Conservation (phyloP, 2,329 filamentous ascomycete species). For the Trichoderma breve region DNA sequence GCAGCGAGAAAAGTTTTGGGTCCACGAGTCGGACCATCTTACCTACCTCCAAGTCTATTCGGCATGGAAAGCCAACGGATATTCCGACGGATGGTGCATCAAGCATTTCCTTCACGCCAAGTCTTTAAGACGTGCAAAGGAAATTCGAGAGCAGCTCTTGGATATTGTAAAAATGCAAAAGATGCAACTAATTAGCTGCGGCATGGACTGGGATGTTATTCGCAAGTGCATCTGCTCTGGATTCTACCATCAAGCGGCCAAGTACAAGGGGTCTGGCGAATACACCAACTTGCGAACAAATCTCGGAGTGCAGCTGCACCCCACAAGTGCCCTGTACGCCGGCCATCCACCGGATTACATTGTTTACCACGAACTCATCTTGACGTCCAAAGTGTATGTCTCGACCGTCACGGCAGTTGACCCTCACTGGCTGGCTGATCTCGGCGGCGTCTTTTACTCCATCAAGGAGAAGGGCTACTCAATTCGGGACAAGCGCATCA, state of each 20-base stretch:
- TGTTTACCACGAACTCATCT: slow-evolving; percentile 94
- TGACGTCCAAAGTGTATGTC: slow-evolving; percentile 98
- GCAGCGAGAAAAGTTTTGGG: slow-evolving; percentile 96
- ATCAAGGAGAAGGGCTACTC: slow-evolving; percentile 98
- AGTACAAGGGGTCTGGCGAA: slow-evolving; percentile 93
- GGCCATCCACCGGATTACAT: slow-evolving; percentile 96
- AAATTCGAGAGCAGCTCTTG: slow-evolving; percentile 87
- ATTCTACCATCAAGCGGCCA: slow-evolving; percentile 96
- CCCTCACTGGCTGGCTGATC: slow-evolving; percentile 93
- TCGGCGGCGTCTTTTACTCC: slow-evolving; percentile 95
- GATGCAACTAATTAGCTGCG: slow-evolving; percentile 82
- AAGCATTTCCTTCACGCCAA: slow-evolving; percentile 96
- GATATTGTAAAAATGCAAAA: slow-evolving; percentile 95
- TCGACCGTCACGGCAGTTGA: slow-evolving; percentile 94
- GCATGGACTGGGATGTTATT: slow-evolving; percentile 95
- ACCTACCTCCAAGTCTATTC: slow-evolving; percentile 94
- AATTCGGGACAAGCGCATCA: slow-evolving; percentile 77
- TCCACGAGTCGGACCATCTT: slow-evolving; percentile 94
- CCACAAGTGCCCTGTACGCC: slow-evolving; percentile 89
- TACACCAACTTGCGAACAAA: slow-evolving; percentile 96
- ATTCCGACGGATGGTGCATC: slow-evolving; percentile 86
- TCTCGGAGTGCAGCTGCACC: slow-evolving; percentile 90
- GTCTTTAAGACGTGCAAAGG: slow-evolving; percentile 83
- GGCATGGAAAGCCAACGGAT: slow-evolving; percentile 90
- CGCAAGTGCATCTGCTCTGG: slow-evolving; percentile 96